phyloP scores from a whole-genome alignment of 2,329 filamentous ascomycete genomes.

The Aureobasidium sp. region DNA sequence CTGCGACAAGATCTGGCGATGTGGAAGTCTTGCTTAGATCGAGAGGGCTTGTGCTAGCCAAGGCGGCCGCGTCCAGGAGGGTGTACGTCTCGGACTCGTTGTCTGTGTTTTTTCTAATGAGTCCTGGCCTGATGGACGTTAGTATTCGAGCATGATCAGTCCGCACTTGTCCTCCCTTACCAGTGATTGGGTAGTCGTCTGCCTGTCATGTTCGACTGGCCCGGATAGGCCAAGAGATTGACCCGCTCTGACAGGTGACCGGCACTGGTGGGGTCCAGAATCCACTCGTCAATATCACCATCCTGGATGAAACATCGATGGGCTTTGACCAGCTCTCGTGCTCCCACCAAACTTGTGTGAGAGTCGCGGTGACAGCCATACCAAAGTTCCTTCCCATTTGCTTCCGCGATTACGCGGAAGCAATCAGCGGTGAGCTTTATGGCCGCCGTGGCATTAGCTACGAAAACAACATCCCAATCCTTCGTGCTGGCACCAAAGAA shows the following conservation, averaged over 20 bases:
- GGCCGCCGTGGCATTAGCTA: conserved; percentile 56
- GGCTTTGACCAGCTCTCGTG: conserved; percentile 30
- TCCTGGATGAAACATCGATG: conserved; percentile 35
- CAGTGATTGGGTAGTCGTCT: conserved; percentile 31
- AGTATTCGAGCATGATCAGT: neutral
- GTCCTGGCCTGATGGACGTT: conserved; percentile 25
- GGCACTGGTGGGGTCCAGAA: conserved; percentile 34
- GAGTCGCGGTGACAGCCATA: conserved; percentile 56
- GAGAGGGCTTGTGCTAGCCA: conserved; percentile 56
- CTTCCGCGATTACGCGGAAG: conserved; percentile 48
- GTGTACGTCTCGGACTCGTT: conserved; percentile 20
- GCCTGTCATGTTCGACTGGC: conserved; percentile 36
- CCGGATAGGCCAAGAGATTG: conserved; percentile 33
- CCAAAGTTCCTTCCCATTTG: conserved; percentile 42
- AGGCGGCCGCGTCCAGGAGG: conserved; percentile 56
- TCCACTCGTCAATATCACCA: conserved; percentile 37
- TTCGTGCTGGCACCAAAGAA: conserved; percentile 54
- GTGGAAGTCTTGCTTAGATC: conserved; percentile 45
- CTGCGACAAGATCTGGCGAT: conserved; percentile 54
- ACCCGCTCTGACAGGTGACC: conserved; percentile 29
- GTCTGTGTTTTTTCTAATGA: conserved; percentile 26
- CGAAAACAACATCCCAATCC: conserved; percentile 56
- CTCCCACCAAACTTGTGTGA: conserved; percentile 51
- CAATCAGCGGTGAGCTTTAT: conserved; percentile 56
- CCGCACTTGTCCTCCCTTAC: conserved; percentile 22